These are phyloP conservation scores for Cordyceps javanica DNA, from an alignment of 2,329 filamentous ascomycete species.

Conservation along the genomic window DNA sequence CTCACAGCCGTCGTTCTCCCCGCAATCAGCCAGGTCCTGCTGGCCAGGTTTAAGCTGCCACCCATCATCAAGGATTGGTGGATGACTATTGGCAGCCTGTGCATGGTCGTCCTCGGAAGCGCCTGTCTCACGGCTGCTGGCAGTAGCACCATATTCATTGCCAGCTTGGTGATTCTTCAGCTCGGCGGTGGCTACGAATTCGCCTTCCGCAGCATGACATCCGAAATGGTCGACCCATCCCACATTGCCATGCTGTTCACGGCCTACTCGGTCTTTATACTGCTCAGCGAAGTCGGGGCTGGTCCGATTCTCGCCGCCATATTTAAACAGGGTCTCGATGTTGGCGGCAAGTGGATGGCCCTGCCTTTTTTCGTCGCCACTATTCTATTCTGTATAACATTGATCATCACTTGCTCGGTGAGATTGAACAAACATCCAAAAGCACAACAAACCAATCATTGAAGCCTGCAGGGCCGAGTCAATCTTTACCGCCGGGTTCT, in stretches of 20 bases:
- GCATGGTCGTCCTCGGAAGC: not conserved
- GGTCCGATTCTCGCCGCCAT: constrained; percentile 1
- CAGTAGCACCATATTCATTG: not conserved
- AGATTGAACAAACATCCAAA: not conserved
- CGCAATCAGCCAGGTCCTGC: not conserved
- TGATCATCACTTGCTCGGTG: not conserved
- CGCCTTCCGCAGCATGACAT: constrained; percentile 5
- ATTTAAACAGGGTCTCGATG: not conserved
- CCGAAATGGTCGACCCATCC: constrained; percentile 2
- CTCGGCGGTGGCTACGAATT: not conserved
- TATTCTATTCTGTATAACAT: not conserved
- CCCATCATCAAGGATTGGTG: constrained; percentile 9
- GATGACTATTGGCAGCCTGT: not conserved
- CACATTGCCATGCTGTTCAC: constrained; percentile 9
- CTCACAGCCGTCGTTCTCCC: constrained; percentile 5
- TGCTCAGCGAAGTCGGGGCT: not conserved
- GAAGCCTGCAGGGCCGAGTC: not conserved
- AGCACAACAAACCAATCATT: not conserved
- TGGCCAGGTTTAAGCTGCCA: not conserved
- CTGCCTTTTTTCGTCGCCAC: constrained; percentile 4
- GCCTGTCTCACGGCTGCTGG: not conserved
- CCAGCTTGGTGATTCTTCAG: not conserved
- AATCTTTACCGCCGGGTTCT: not conserved
- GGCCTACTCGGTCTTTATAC: not conserved
- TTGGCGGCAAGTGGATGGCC: constrained; percentile 3